Percentiles rank a stretch among this genome's conserved stretches.
Conservation (phyloP, 78 protist genomes). For the Fonticula alba region DNA sequence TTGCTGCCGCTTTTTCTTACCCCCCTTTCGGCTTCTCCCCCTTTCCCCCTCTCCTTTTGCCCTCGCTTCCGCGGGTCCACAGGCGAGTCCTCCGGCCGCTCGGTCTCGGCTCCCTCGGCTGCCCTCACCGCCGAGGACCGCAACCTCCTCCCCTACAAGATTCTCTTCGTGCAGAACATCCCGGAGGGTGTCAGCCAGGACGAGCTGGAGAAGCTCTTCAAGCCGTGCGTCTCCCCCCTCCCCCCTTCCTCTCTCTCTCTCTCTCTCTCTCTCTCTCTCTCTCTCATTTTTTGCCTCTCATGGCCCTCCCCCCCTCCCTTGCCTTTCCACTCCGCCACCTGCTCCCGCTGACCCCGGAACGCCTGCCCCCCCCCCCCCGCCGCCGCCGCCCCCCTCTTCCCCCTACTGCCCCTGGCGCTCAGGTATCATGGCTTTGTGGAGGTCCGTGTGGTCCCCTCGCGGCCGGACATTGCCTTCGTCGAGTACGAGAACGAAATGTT, state of each 20-base stretch:
- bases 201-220: constrained; percentile 51
- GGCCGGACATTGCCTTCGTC: constrained; percentile 66
- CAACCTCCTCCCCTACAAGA: too few species aligned
- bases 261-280: background rate
- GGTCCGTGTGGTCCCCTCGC: constrained; percentile 51
- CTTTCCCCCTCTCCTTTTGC: background rate
- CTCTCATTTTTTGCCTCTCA: background rate
- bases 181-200: constrained; percentile 43
- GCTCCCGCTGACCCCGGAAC: too few species aligned
- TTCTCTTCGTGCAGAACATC: constrained; percentile 52
- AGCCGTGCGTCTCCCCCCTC: too few species aligned
- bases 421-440: constrained; percentile 60
- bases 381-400: too few species aligned
- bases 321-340: background rate
- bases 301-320: background rate
- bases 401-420: too few species aligned
- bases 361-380: too few species aligned
- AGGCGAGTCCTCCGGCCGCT: too few species aligned
- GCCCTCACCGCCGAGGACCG: constrained; percentile 10
- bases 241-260: background rate
- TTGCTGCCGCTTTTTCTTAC: too few species aligned
- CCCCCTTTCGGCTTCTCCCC: too few species aligned
- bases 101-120: background rate
- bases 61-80: background rate
- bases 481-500: constrained; percentile 48